Conservation (phyloP, 2,329 filamentous ascomycete species). For the Ophiostoma novo-ulmi region DNA sequence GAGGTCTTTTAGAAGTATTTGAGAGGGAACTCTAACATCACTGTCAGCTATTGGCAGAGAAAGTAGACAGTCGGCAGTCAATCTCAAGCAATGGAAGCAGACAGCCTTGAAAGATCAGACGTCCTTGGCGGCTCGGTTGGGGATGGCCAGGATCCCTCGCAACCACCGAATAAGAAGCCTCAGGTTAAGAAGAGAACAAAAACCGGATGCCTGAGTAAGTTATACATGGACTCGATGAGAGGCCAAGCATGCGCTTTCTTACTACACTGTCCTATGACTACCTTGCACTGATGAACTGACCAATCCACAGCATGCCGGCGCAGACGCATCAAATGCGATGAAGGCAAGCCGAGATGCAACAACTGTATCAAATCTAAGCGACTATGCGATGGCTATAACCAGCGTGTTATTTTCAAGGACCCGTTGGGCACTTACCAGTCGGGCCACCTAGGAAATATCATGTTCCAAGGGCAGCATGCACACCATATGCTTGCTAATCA, state of each 20-base stretch:
- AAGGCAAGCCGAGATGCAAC: slow-evolving; percentile 73
- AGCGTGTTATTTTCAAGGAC: slow-evolving; percentile 74
- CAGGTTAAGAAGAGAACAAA: slow-evolving; percentile 70
- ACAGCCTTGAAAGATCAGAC: not conserved
- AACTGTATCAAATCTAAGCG: slow-evolving; percentile 86
- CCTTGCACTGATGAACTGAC: slow-evolving; percentile 21
- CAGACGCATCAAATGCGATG: slow-evolving; percentile 94
- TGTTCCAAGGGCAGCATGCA: slow-evolving; percentile 43
- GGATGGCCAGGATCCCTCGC: slow-evolving; percentile 12
- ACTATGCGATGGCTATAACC: slow-evolving; percentile 77
- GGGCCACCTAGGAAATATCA: slow-evolving; percentile 42
- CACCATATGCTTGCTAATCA: slow-evolving; percentile 41
- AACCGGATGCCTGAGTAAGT: slow-evolving; percentile 83
- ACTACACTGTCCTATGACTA: not conserved
- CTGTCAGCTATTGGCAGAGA: not conserved
- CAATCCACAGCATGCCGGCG: slow-evolving; percentile 71
- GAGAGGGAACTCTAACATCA: not conserved
- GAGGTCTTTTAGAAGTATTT: not conserved
- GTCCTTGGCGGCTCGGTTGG: not conserved
- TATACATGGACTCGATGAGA: slow-evolving; percentile 19
- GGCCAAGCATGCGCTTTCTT: not conserved
- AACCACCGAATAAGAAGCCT: slow-evolving; percentile 41
- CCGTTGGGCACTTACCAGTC: slow-evolving; percentile 56
- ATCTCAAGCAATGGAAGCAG: not conserved
- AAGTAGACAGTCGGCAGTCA: not conserved